Base-by-base conservation (phyloP, 2,329 filamentous ascomycete genomes). In the Venturia effusa region DNA sequence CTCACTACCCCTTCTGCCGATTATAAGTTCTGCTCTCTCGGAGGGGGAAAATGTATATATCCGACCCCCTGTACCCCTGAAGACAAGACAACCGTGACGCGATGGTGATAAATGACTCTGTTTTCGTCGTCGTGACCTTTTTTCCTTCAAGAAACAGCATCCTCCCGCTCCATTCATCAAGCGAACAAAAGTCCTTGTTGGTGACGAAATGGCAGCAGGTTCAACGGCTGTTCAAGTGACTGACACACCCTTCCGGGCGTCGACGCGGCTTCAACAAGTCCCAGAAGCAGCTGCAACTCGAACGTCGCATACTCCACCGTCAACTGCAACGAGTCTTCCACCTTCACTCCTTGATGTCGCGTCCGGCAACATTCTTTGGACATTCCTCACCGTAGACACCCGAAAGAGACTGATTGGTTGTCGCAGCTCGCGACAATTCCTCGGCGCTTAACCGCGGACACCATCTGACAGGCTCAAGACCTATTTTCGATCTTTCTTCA, bases 321-420 rank as follows among this genome's bases (percentile, higher is more conserved):
- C 51, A 34, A 34, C 45, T 55, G 30, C 27, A 55, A 55, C 15
- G 17, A 7, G 13, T 34, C 51, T 55, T 30, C 22, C 17, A 34
- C n/a, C 51, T 55, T 27, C 19, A 34, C 27, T 48, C 43, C 43
- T 45, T 22, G 43, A 22, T 45, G 43, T 45, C 43, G 43, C 43
- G 27, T 48, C 45, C 45, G 22, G 45, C 45, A 27, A 48, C 22
- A 48, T 51, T 24, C 45, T 51, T 27, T 24, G 30, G 51, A 34
- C 19, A 11, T 34, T 55, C 17, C 32, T 55, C 48, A 19, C 43
- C 43, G 43, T 45, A 32, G 48, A 10, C 1, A 41, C 24, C 61
- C 32, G 68, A 70, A 70, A 68, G 68, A 71, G 69, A 71, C 72
- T 68, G 74, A 76, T 71, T 76, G 74, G 74, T 69, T 72, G 69